Evolutionary conservation across 2,329 filamentous ascomycete species (phyloP), one percentile per base, ranked within the genome.

Genomic region (Fusarium dlaminii): DNA sequence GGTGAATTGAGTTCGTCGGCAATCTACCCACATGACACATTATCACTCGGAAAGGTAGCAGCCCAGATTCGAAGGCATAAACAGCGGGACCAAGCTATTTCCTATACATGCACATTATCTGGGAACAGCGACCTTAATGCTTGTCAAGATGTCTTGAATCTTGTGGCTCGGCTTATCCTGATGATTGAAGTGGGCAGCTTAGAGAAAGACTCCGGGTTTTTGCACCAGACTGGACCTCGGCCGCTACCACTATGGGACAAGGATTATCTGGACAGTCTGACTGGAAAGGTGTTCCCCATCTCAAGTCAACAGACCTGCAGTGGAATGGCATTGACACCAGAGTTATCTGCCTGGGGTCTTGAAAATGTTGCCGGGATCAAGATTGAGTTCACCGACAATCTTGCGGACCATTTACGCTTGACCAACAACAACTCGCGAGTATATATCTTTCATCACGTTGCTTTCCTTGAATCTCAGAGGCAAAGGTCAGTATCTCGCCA

Each of bases 371-470:
- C 15, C 1, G 48, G 22, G 0, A 51, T 51, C 22, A 24, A 18
- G 22, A 14, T 51, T 0, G 22, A 51, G 11, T 51, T 51, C 15
- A 32, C 29, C 15, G 48, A 51, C 0, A 51, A 32, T 0, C 22
- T 51, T 0, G 22, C 22, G 0, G 48, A 51, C 0, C 48, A 51
- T 5, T 51, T 32, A 1, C 48, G 48, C 0, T 0, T 51, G 0
- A 32, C 29, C 4, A 51, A 51, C 6, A 32, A 32, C 15, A 51
- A 51, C 1, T 0, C 22, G 0, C 48, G 32, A 32, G 0, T 51
- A 0, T 51, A 51, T 8, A 1, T 51, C 5, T 51, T 51, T 6
- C 48, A 51, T 3, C 48, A 51, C 2, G 29, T 32, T 0, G 29
- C 29, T 0, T 24, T 14, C 2, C 29, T 32, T 1, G 48, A 51